Evolutionary conservation across 371 early-diverging fungal genomes (phyloP), one percentile per base, ranked within the genome.

Genomic region (Mucor circinelloides): DNA sequence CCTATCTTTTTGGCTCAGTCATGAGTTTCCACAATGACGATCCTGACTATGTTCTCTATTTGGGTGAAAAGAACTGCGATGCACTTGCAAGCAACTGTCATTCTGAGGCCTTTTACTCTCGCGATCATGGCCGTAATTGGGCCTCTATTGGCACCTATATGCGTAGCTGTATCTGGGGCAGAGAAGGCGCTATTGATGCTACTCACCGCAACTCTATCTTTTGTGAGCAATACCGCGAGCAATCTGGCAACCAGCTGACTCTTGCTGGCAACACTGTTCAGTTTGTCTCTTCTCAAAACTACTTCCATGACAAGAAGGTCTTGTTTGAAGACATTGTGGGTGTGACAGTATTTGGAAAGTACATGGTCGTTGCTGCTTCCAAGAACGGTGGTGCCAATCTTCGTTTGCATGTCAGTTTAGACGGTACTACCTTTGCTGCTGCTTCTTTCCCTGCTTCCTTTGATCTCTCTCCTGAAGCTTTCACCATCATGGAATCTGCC

Each of bases 11-110:
- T 63, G 74, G 81, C 8, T 75, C 88, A 15, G 74, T 86, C 28
- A 81, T 97, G 70, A 89, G 84, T 42, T 96, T 94, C 89, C 97
- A 98, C 68, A 89, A 94, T 7, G 82, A 82, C 0, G 85, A 93
- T 27, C 74, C 85, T 7, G 87, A 87, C 21, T 93, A 94, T 86
- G 70, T 94, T n/a, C 76, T 98, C 36, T 97, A 81, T 66, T 55
- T 89, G 58, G 97, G 92, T 21, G 87, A 89, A 55, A 66, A 66
- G 15, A 78, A 79, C 15, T 92, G 92, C 68, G 44, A 69, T 15
- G 68, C 70, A 46, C 62, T 77, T 32, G 73, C 75, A 1, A 10
- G 55, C 6, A 68, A 76, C 15, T 95, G 95, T 67, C 88, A 80
- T 64, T 85, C 91, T 5, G 86, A 89, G 68, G 93, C 93, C 2